Evolutionary conservation across 2,329 filamentous ascomycete species (phyloP), one percentile per base, ranked within the genome.

Genomic region (Achaetomium macrosporum): DNA sequence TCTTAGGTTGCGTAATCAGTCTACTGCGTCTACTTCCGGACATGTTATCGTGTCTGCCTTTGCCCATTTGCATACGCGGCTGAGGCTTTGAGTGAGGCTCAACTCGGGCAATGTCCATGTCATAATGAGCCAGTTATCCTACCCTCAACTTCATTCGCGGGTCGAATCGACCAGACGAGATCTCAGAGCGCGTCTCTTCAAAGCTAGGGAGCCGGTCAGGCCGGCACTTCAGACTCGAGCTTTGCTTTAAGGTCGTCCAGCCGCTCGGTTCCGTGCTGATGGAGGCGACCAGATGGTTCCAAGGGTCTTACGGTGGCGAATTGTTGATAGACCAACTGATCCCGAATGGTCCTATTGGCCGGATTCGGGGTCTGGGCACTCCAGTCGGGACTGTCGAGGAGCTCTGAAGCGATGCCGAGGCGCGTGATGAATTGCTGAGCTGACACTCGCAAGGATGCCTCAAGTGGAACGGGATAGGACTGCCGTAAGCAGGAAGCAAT

Each of bases 1-100:
- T 8, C 42, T 25, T 31, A 42, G 49, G 33, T 44, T 52, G 41
- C 51, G 51, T 43, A 42, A 47, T 15, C 17, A 19, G 25, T 15
- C 13, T 19, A n/a, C 17, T 35, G 40, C 37, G 25, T 39, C 35
- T 25, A 15, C 7, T 15, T 17, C n/a, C 10, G 30, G 16, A 11
- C 42, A 3, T 8, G 42, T 12, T 16, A 16, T 20, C 25, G n/a
- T 17, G 9, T 9, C 12, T 16, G 7, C 7, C 25, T 2, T 12
- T 35, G 29, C 16, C 29, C 10, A 19, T 29, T 13, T 35, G 43
- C 33, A 37, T 12, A 30, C 43, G 31, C 17, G 17, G 43, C 43
- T 13, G 44, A 30, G 44, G 19, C 29, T 45, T n/a, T 2, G 25
- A 16, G 10, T 35, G 33, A 35, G 13, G 10, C 33, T 15, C 10